Evolutionary conservation across 139 green algal genomes (phyloP).

Genomic region (Tetraselmis chui): DNA sequence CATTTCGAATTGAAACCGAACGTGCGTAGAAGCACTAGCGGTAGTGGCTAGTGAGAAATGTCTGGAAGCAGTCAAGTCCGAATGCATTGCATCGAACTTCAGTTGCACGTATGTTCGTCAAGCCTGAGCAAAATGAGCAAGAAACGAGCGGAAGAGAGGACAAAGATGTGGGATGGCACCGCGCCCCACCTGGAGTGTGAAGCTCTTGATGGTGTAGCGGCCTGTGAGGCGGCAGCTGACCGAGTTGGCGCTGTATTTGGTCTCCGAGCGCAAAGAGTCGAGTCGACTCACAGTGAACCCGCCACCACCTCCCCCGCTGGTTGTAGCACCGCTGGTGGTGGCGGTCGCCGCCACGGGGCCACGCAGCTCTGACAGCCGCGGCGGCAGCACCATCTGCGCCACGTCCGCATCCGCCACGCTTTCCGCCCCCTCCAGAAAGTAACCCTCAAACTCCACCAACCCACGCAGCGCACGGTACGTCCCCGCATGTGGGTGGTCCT

Average conservation of each 20-base stretch:
- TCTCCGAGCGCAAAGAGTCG: constrained; percentile 30
- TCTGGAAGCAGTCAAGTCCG: no score
- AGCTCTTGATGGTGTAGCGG: constrained; percentile 20
- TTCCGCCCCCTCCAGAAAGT: constrained; percentile 32
- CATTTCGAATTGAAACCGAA: no score
- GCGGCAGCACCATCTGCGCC: not conserved
- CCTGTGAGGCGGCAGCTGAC: constrained; percentile 24
- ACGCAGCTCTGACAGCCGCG: constrained; percentile 19
- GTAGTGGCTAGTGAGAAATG: no score
- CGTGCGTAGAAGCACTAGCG: no score
- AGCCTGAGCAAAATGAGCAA: no score
- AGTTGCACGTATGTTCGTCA: no score
- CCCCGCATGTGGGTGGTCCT: constrained; percentile 21
- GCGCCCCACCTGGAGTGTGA: constrained; percentile 8
- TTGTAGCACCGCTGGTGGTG: no score
- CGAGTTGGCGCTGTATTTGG: constrained; percentile 34
- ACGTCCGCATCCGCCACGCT: not conserved
- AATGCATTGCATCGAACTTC: no score
- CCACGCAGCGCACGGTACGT: constrained; percentile 23
- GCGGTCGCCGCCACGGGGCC: constrained; percentile 4
- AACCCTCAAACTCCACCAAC: constrained; percentile 34
- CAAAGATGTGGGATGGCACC: no score
- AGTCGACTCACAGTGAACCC: constrained; percentile 23
- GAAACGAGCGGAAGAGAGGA: no score
- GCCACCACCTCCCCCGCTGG: no score